Evolutionary conservation across 140 eudicot genomes (phyloP).

Genomic region (Oenanthe javanica): DNA sequence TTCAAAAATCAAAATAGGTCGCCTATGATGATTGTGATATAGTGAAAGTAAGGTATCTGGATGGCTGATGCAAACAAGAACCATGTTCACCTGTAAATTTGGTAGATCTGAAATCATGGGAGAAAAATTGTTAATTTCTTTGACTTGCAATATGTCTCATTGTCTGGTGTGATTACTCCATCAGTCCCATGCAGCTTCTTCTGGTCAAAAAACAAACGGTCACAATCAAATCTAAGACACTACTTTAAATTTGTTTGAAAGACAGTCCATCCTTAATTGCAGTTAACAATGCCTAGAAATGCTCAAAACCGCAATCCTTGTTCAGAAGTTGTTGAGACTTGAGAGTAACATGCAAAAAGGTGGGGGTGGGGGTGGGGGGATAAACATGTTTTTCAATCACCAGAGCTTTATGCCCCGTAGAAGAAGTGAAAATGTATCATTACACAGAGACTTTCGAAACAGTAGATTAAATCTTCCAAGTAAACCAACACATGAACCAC

Average conservation of each 20-base stretch:
- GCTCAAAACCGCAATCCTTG: not conserved
- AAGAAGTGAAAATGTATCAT: not conserved
- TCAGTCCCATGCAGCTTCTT: not conserved
- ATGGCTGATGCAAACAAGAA: not conserved
- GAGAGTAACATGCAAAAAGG: not conserved
- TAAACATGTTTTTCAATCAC: not conserved
- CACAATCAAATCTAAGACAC: constrained; percentile 8
- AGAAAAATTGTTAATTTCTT: not conserved
- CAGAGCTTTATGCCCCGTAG: not conserved
- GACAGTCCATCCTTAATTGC: constrained; percentile 7
- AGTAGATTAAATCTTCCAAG: not conserved
- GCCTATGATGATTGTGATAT: not conserved
- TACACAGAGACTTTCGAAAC: not conserved
- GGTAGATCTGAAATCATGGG: not conserved
- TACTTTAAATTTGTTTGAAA: constrained; percentile 4
- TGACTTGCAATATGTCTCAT: not conserved
- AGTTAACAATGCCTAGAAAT: constrained; percentile 10
- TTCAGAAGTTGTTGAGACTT: not conserved
- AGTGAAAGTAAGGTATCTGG: not conserved
- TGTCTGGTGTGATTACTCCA: not conserved
- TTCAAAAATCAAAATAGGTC: not conserved
- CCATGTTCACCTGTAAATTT: not conserved
- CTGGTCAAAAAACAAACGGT: not conserved
- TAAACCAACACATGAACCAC: constrained; percentile 4
- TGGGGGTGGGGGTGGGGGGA: too few species aligned